phyloP scores from a whole-genome alignment of 352 stramenopile species.

The Globisporangium polare region DNA sequence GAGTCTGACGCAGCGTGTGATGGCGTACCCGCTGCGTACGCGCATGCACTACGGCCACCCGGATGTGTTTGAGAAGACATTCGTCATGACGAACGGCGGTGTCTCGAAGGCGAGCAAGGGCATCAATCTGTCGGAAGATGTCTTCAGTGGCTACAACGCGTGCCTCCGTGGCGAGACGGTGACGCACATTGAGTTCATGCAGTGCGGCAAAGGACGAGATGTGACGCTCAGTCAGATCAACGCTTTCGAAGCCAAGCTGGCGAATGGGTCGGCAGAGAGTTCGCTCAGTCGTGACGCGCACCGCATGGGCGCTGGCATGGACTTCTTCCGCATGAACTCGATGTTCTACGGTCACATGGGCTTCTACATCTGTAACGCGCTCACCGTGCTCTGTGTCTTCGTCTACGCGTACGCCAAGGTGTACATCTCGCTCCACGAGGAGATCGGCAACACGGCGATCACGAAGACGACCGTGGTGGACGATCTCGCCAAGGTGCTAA shows the following conservation, averaged over 20 bases:
- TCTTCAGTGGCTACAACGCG: constrained; percentile 86
- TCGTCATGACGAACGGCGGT: constrained; percentile 81
- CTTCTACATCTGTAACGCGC: constrained; percentile 85
- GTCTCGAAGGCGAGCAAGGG: constrained; percentile 84
- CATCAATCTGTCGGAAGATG: constrained; percentile 90
- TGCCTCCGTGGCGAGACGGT: constrained; percentile 72
- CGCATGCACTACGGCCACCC: constrained; percentile 88
- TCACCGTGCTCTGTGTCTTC: constrained; percentile 81
- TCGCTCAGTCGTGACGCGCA: constrained; percentile 78
- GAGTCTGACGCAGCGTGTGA: constrained; percentile 79
- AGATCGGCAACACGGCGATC: constrained; percentile 72
- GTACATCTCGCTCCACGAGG: constrained; percentile 76
- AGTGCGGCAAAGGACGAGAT: constrained; percentile 85
- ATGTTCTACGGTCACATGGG: constrained; percentile 90
- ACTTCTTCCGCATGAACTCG: constrained; percentile 88
- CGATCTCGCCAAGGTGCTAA: constrained; percentile 71
- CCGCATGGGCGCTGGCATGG: constrained; percentile 79
- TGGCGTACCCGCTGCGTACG: constrained; percentile 68
- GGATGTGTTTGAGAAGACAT: constrained; percentile 87
- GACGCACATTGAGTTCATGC: constrained; percentile 86
- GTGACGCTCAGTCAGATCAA: constrained; percentile 87
- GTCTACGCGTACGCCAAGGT: constrained; percentile 81
- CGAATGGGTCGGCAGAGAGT: constrained; percentile 77
- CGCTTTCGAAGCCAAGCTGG: constrained; percentile 84
- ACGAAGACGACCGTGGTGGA: constrained; percentile 71